Evolutionary conservation across 2,329 filamentous ascomycete species (phyloP), one percentile per base, ranked within the genome.

Genomic region (Penicillium sp.): DNA sequence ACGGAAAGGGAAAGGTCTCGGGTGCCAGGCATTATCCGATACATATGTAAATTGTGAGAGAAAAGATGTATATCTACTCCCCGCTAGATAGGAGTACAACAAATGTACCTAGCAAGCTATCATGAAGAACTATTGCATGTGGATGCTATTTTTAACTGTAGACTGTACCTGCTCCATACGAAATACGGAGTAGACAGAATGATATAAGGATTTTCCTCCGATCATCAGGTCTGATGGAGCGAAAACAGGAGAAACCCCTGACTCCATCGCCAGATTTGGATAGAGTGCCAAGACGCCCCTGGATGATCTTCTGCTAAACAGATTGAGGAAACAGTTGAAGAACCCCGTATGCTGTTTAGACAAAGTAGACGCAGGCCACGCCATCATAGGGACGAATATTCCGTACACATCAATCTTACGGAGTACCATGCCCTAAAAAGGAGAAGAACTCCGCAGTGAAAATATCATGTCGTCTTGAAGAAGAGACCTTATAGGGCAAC

Each of bases 281-380:
- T 45, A 55, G 30, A 55, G 35, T 59, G 60, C 60, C 60, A 62
- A 62, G 60, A 41, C 16, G 9, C 37, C 48, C 49, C 40, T 46
- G 36, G 37, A 43, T 10, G 50, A 41, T 59, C 50, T 43, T 35
- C 22, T 40, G 38, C 47, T 40, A 36, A 37, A 53, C 36, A 42
- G 31, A 40, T 19, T 41, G 19, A 37, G 5, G 36, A 37, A 42
- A 28, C 11, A 16, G 11, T 3, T n/a, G 28, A 25, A 37, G n/a
- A 40, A 16, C 12, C 30, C 11, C 11, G 11, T 31, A 28, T 28
- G 9, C 4, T 9, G 7, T 30, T 31, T 5, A 16, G 42, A 26
- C 26, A 19, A 16, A 19, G 11, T 5, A 19, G 41, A 30, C 19
- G 26, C 7, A 44, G 41, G 41, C 26, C 42, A 19, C 26, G 42